These are phyloP conservation scores for Backusella liffmaniae DNA, from an alignment of 192 early-diverging fungal species.

Conservation along the genomic window DNA sequence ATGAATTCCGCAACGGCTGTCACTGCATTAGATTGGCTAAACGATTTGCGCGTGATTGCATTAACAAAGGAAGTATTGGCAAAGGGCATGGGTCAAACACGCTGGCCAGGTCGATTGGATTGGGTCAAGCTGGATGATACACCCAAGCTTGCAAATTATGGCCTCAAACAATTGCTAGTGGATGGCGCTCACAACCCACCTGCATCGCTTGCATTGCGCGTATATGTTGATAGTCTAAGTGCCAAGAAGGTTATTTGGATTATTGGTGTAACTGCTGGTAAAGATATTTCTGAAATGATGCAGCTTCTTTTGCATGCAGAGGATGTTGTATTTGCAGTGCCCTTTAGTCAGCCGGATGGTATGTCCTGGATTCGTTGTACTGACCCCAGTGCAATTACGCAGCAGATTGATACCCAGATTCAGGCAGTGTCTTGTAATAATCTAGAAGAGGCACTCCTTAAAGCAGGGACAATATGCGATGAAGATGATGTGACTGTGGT, in stretches of 20 bases:
- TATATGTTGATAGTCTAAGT: conserved; percentile 56
- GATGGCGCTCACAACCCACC: conserved; percentile 92
- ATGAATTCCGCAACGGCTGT: conserved; percentile 78
- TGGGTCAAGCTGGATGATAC: conserved; percentile 36
- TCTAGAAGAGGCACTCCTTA: conserved; percentile 43
- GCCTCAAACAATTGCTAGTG: conserved; percentile 58
- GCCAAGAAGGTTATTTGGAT: conserved; percentile 66
- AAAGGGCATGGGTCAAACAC: conserved; percentile 61
- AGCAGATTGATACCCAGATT: conserved; percentile 12
- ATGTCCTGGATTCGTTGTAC: conserved; percentile 87
- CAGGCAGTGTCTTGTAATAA: conserved; percentile 26
- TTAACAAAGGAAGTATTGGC: conserved; percentile 45
- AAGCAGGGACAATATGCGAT: conserved; percentile 24
- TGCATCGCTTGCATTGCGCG: conserved; percentile 63
- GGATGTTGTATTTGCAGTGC: conserved; percentile 67
- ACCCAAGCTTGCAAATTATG: conserved; percentile 10
- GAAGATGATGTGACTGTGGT: conserved; percentile 60
- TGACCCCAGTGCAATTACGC: conserved; percentile 45
- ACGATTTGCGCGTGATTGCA: neutral
- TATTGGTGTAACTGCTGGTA: conserved; percentile 71
- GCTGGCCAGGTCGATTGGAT: conserved; percentile 87
- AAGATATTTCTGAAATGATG: conserved; percentile 63
- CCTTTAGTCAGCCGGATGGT: conserved; percentile 72
- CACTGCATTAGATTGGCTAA: conserved; percentile 45
- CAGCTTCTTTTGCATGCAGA: conserved; percentile 48